Base-by-base conservation (phyloP, 129 eudicot species). In the Flaveria sonorensis region DNA sequence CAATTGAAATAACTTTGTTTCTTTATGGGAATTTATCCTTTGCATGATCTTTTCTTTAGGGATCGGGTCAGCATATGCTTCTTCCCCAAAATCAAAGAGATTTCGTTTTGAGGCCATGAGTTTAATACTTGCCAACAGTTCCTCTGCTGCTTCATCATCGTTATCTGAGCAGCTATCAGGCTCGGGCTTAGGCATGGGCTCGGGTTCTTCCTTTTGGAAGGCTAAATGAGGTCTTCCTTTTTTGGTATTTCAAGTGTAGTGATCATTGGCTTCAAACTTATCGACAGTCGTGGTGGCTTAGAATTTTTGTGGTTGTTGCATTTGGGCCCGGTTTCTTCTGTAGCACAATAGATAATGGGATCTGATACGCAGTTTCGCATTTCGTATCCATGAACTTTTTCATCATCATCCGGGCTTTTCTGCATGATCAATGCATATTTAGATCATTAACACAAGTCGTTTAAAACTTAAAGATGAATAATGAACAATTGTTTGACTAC, bases 21-120 rank as follows among this genome's bases (percentile, higher is more conserved):
- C 88, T 74, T 83, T 91, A 46, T 86, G 97, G 0, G 93, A 86
- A 53, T 81, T 81, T 73, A 88, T 82, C 75, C 91, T 83, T 26
- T 80, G 65, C 62, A 84, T 46, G 14, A 88, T 88, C 89, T 86
- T 86, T 39, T 88, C 93, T 74, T 81, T 75, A 0, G 91, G 87
- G 18, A 88, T 68, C 3, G 85, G 71, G 74, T 86, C 83, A 26
- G 76, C 84, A 28, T 82, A 79, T 6, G 79, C 88, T 72, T 79
- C 86, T 30, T 84, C 73, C n/a, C 86, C 79, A 6, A 78, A 76
- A 53, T 86, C 93, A 71, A 82, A 88, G 28, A 90, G 75, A 24
- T 86, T 90, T 16, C 75, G 74, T 70, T 88, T 90, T 4, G 96
- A 88, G 23, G 85, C 83, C 62, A 79, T 71, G 9, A 86, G 74